Conservation (phyloP, 108 stramenopile genomes). For the Cyclostephanos tholiformis region DNA sequence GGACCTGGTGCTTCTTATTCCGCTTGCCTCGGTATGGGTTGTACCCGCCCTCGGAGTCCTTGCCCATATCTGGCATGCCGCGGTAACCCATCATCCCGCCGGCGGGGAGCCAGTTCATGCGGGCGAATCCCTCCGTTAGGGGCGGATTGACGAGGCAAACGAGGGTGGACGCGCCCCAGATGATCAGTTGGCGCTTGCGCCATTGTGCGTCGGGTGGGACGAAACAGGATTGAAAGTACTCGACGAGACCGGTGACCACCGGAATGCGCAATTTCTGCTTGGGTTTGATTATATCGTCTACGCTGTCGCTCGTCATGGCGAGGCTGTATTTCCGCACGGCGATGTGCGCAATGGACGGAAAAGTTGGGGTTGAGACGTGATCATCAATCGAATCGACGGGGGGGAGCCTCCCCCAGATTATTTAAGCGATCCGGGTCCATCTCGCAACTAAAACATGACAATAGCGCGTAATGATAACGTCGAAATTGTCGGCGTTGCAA, state of each 20-base stretch:
- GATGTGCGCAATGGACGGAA: no score
- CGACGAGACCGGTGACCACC: constrained; percentile 31
- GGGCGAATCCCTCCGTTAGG: constrained; percentile 55
- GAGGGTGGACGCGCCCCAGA: constrained; percentile 70
- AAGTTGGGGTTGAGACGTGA: no score
- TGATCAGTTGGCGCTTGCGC: constrained; percentile 58
- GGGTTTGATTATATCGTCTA: constrained; percentile 66
- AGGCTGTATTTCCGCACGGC: no score
- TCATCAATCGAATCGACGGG: neutral
- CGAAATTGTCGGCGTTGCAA: neutral
- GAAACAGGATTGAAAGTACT: constrained; percentile 27
- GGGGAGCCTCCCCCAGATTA: neutral
- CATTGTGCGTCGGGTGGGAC: constrained; percentile 63
- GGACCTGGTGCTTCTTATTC: constrained; percentile 54
- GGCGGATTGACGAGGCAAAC: constrained; percentile 69
- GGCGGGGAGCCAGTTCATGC: constrained; percentile 78
- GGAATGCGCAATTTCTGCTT: constrained; percentile 38
- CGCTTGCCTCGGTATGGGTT: constrained; percentile 52
- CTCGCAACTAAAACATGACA: no score
- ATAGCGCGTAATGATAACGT: neutral
- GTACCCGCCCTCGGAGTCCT: constrained; percentile 46
- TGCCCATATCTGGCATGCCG: constrained; percentile 66
- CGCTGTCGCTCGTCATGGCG: constrained; percentile 27
- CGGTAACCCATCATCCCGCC: constrained; percentile 80
- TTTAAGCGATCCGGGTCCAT: neutral